Evolutionary conservation across 2,329 filamentous ascomycete species (phyloP), one percentile per base, ranked within the genome.

Genomic region (Trichophyton rubrum): DNA sequence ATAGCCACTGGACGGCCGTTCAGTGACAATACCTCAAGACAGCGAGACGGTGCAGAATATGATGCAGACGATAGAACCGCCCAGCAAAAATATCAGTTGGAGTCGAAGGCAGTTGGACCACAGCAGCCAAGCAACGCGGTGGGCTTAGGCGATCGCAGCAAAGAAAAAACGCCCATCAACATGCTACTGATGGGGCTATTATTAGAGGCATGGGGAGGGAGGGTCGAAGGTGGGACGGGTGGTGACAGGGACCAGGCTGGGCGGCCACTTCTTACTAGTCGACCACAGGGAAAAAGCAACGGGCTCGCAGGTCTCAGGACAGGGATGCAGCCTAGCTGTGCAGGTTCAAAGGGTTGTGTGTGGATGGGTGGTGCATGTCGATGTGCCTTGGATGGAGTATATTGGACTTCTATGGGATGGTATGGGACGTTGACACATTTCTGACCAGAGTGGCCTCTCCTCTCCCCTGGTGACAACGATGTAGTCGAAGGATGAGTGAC

Each of bases 221-320:
- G 58, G 43, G 47, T 49, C 43, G 41, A 38, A 58, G 53, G 61
- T 62, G 61, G 61, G 56, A 62, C 61, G 61, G 61, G 58, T 59
- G 57, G 61, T 62, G 61, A 62, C 61, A 62, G 61, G 61, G 61
- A 59, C 58, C 61, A 56, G 61, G 59, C 59, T 60, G 51, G 56
- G 58, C 49, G 49, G 43, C 43, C 20, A 13, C 17, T 59, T 59
- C 35, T 40, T 53, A 59, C 43, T 59, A 33, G 58, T 49, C 47
- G 24, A 53, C 17, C 43, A 53, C 15, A 51, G 20, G 15, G 45
- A 20, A 47, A 58, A 58, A 38, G 41, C 30, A 59, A 38, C 38
- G 15, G 20, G 33, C 30, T 51, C 35, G 58, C 43, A 51, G 58
- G 53, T 40, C 40, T 33, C 20, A 55, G 56, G 57, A 59, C 58